Percentiles rank a stretch among this genome's conserved stretches.
These are phyloP conservation scores for Chlamydomonas urium DNA, from an alignment of 139 green algal genomes.

Conservation along the genomic window DNA sequence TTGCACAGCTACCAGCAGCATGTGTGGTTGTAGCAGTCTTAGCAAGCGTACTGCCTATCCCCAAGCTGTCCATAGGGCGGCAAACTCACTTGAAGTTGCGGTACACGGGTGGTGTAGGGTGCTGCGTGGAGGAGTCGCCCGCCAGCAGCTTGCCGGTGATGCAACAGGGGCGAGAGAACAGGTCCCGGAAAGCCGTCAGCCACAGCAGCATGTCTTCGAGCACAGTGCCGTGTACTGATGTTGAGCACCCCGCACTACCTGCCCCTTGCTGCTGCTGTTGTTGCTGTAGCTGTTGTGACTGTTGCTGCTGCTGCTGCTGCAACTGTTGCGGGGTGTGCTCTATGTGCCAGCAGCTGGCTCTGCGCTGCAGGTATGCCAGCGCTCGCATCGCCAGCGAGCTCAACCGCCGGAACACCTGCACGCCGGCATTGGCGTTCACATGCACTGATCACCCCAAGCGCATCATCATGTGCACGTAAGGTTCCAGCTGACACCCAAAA, in stretches of 20 bases:
- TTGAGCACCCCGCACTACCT: too few species aligned
- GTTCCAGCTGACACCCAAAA: too few species aligned
- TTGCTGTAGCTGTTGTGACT: too few species aligned
- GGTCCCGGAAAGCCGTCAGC: conserved; percentile 46
- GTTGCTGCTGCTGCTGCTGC: too few species aligned
- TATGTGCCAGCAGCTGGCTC: background rate
- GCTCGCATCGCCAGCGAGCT: conserved; percentile 29
- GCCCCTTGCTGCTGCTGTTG: too few species aligned
- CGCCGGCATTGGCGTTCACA: too few species aligned
- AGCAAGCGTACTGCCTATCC: background rate
- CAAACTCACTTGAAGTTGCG: conserved; percentile 32
- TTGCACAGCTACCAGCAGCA: background rate
- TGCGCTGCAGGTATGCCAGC: conserved; percentile 29
- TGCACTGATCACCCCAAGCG: too few species aligned
- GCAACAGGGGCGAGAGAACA: conserved; percentile 46
- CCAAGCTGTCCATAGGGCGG: background rate
- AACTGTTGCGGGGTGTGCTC: too few species aligned
- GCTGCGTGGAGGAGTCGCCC: conserved; percentile 37
- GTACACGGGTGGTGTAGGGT: conserved; percentile 43
- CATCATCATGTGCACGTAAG: too few species aligned
- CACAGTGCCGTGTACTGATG: background rate
- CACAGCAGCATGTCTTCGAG: conserved; percentile 62
- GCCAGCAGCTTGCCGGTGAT: conserved; percentile 40
- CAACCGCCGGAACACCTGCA: conserved; percentile 53
- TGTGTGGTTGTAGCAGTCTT: background rate